Conservation (phyloP, 805 yeast genomes). For the Hanseniaspora mollemarum region DNA sequence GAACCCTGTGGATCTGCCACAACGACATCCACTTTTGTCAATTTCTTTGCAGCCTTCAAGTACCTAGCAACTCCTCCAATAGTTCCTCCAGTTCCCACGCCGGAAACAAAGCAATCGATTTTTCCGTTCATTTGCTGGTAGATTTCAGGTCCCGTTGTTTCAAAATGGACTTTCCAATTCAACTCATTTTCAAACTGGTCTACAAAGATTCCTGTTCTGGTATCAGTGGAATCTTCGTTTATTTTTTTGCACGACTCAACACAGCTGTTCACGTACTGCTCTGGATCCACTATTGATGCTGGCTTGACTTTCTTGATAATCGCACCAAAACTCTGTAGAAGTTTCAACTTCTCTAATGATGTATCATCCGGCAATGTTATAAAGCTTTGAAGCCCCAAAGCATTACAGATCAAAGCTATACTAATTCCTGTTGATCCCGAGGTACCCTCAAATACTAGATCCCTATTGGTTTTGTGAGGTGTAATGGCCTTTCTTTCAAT, state of each 20-base stretch:
- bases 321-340: constrained; percentile 70
- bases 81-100: constrained; percentile 97
- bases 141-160: constrained; percentile 89
- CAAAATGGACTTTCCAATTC: constrained; percentile 77
- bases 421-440: constrained; percentile 96
- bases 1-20: constrained; percentile 95
- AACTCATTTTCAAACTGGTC: constrained; percentile 90
- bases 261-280: constrained; percentile 86
- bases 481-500: constrained; percentile 37
- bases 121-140: constrained; percentile 53
- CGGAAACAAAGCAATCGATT: constrained; percentile 70
- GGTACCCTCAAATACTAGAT: constrained; percentile 84
- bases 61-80: constrained; percentile 80
- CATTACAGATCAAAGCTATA: constrained; percentile 77
- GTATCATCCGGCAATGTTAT: constrained; percentile 95
- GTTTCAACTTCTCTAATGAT: constrained; percentile 63
- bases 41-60: constrained; percentile 40
- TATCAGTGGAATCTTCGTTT: constrained; percentile 33
- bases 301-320: constrained; percentile 77
- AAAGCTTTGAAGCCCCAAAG: constrained; percentile 79
- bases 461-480: constrained; percentile 51
- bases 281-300: constrained; percentile 87
- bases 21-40: constrained; percentile 38
- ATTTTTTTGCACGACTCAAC: constrained; percentile 46
- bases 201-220: constrained; percentile 62